phyloP scores from a whole-genome alignment of 192 early-diverging fungal species.

The Blastocladiella britannica region DNA sequence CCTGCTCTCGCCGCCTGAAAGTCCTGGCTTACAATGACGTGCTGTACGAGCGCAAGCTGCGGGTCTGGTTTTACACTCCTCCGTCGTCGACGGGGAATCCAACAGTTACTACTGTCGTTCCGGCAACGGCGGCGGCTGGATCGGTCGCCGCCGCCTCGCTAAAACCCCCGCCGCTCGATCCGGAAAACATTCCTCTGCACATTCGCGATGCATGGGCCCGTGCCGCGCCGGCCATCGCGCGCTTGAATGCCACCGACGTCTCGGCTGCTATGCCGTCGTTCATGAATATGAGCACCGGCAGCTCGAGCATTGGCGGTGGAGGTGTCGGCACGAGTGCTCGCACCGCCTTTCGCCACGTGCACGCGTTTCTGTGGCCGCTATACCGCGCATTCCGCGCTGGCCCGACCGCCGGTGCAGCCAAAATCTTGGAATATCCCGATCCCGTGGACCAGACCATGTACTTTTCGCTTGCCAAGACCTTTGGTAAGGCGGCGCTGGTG shows the following conservation, averaged over 20 bases:
- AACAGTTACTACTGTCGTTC: slow-evolving; percentile 13
- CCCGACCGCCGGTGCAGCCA: neutral
- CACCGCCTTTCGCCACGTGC: neutral
- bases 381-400: neutral
- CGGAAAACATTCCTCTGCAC: neutral
- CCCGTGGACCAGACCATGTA: neutral
- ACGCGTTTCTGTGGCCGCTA: neutral
- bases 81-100: slow-evolving; percentile 20
- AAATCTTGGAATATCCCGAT: neutral
- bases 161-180: neutral
- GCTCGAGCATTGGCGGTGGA: no score
- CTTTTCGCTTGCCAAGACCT: neutral
- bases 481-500: neutral
- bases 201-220: neutral
- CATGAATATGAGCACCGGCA: no score
- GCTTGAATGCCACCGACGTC: no score
- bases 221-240: neutral
- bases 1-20: slow-evolving; percentile 48
- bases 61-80: slow-evolving; percentile 16
- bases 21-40: slow-evolving; percentile 56
- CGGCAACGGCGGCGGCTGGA: slow-evolving; percentile 2
- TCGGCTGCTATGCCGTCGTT: no score
- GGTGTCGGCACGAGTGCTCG: no score
- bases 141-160: slow-evolving; percentile 3
- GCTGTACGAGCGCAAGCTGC: slow-evolving; percentile 47